A percentile compares a stretch with the other conserved stretches of the same genome.
Conservation (phyloP, 1,139 yeast species). For the Pichia sp. region DNA sequence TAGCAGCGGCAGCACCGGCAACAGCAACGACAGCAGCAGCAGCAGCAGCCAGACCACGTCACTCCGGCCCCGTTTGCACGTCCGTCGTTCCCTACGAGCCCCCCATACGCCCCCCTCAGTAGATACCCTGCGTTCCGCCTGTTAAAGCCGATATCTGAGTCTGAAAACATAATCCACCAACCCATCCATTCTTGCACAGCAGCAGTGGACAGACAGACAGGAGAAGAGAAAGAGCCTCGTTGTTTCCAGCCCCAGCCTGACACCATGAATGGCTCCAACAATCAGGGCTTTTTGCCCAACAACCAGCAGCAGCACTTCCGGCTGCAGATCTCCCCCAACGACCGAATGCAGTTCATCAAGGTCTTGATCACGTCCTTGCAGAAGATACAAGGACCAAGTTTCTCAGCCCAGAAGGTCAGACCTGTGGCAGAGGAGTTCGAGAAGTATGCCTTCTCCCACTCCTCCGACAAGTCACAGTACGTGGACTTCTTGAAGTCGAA, state of each 20-base stretch:
- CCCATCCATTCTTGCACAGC: no score
- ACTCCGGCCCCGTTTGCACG: background rate
- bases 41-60: background rate
- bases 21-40: background rate
- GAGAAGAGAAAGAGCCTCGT: no score
- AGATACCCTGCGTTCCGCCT: background rate
- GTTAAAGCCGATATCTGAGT: no score
- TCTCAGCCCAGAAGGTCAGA: slow-evolving; percentile 27
- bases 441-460: slow-evolving; percentile 30
- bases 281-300: slow-evolving; percentile 13
- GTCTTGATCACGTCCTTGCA: slow-evolving; percentile 30
- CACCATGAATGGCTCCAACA: slow-evolving; percentile 20
- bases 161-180: background rate
- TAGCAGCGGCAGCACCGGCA: background rate
- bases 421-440: slow-evolving; percentile 34
- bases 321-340: slow-evolving; percentile 26
- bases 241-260: no score
- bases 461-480: slow-evolving; percentile 31
- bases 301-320: slow-evolving; percentile 17
- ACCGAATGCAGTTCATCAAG: slow-evolving; percentile 31
- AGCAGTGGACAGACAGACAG: no score
- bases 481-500: slow-evolving; percentile 30
- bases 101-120: background rate
- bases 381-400: slow-evolving; percentile 31
- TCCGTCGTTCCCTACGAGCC: background rate